These are phyloP conservation scores for Tuber calosporum DNA, from an alignment of 495 filamentous ascomycete species.

Conservation along the genomic window DNA sequence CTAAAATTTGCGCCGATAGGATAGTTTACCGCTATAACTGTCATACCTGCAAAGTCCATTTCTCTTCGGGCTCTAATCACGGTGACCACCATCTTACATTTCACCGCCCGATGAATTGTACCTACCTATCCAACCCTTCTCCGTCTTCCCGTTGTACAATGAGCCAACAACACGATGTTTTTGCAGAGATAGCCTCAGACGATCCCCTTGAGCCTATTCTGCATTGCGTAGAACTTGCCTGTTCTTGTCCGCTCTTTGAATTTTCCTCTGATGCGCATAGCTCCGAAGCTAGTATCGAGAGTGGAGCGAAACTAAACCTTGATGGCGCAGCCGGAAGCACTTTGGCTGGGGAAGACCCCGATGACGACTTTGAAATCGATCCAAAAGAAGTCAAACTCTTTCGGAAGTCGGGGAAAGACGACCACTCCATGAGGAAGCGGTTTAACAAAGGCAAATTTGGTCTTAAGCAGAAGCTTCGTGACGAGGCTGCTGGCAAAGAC, in stretches of 20 bases:
- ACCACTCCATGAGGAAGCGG: constrained; percentile 14
- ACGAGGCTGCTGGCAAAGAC: background rate
- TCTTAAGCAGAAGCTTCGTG: constrained; percentile 6
- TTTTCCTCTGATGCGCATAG: background rate
- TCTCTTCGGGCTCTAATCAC: constrained; percentile 2
- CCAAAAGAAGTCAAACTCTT: background rate
- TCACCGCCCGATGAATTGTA: constrained; percentile 15
- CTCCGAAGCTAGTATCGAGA: background rate
- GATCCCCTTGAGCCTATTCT: background rate
- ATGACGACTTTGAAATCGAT: constrained; percentile 9
- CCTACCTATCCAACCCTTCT: constrained; percentile 8
- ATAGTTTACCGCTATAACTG: constrained; percentile 10
- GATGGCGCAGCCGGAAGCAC: constrained; percentile 26
- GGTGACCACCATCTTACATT: constrained; percentile 18
- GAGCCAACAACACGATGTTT: background rate
- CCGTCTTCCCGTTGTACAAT: constrained; percentile 6
- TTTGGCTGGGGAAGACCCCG: constrained; percentile 12
- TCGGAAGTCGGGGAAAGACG: constrained; percentile 1
- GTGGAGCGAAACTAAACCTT: constrained; percentile 6
- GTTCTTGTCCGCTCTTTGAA: constrained; percentile 22
- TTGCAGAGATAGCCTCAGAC: background rate
- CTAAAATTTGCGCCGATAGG: background rate
- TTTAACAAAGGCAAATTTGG: constrained; percentile 19
- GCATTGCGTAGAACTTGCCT: constrained; percentile 7
- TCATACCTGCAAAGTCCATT: constrained; percentile 30